These are phyloP conservation scores for Microdochium trichocladiopsis DNA, from an alignment of 2,329 filamentous ascomycete species.

Conservation along the genomic window DNA sequence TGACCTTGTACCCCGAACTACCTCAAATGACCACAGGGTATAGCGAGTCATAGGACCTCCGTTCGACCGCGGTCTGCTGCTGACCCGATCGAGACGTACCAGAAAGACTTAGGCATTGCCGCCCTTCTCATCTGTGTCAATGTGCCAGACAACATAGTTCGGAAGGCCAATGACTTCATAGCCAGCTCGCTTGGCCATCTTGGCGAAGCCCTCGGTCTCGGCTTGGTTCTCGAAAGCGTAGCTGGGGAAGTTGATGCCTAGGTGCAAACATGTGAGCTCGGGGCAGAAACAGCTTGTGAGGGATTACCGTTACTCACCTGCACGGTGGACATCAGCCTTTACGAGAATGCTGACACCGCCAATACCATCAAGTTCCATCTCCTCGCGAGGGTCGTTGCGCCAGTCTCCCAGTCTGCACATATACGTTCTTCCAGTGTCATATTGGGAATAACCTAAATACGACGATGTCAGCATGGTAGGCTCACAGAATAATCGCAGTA, in stretches of 20 bases:
- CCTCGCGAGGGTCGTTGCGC: conserved; percentile 84
- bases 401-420: conserved; percentile 91
- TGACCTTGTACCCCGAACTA: no score
- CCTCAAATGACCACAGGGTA: no score
- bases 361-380: conserved; percentile 89
- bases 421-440: conserved; percentile 81
- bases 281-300: background rate
- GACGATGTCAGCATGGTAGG: conserved; percentile 9
- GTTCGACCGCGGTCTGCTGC: no score
- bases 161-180: conserved; percentile 88
- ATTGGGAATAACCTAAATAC: conserved; percentile 79
- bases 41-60: no score
- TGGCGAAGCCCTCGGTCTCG: conserved; percentile 96
- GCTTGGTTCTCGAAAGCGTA: conserved; percentile 99
- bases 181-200: conserved; percentile 95
- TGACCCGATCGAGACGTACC: background rate
- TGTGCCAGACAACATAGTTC: conserved; percentile 98
- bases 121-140: conserved; percentile 91
- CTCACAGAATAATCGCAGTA: background rate
- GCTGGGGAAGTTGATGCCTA: conserved; percentile 93
- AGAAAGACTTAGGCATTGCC: conserved; percentile 55
- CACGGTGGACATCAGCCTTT: conserved; percentile 94
- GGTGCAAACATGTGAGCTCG: conserved; percentile 12
- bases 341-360: conserved; percentile 96
- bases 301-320: conserved; percentile 49